Evolutionary conservation across 2,329 filamentous ascomycete species (phyloP).

Genomic region (Curvularia sp.): DNA sequence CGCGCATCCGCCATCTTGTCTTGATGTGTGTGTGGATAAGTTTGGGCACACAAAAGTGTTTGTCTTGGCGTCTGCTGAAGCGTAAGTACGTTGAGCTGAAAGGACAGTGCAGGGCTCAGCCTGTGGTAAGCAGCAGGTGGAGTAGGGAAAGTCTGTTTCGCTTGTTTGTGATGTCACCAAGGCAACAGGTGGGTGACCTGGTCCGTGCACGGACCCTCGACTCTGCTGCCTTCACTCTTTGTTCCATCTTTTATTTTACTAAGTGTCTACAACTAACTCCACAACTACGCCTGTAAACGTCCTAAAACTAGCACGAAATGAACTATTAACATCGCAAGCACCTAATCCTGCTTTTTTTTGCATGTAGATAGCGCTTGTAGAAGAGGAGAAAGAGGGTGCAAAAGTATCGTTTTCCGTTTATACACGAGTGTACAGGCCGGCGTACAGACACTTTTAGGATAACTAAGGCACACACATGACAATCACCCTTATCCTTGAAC

Average conservation of each 20-base stretch:
- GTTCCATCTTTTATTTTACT: background rate
- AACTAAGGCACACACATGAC: no score
- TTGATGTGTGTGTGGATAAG: background rate
- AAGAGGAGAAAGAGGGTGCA: no score
- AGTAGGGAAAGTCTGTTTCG: constrained; percentile 22
- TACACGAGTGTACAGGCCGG: no score
- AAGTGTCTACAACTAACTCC: no score
- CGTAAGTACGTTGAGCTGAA: background rate
- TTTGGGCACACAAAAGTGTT: background rate
- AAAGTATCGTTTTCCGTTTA: no score
- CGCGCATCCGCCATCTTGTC: constrained; percentile 43
- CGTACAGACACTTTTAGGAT: no score
- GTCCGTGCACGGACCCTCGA: constrained; percentile 4
- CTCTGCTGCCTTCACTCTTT: background rate
- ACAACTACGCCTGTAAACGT: no score
- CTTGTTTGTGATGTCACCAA: constrained; percentile 36
- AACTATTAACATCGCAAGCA: no score
- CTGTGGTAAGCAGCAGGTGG: constrained; percentile 12
- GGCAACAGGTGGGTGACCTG: constrained; percentile 21
- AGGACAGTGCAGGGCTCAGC: constrained; percentile 5
- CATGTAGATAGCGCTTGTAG: no score
- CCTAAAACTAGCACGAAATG: no score
- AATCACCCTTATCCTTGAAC: no score
- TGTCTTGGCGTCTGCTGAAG: background rate
- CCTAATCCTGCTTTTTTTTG: no score